Conservation (phyloP, 2,329 filamentous ascomycete species). For the Incumbomyces lentus region DNA sequence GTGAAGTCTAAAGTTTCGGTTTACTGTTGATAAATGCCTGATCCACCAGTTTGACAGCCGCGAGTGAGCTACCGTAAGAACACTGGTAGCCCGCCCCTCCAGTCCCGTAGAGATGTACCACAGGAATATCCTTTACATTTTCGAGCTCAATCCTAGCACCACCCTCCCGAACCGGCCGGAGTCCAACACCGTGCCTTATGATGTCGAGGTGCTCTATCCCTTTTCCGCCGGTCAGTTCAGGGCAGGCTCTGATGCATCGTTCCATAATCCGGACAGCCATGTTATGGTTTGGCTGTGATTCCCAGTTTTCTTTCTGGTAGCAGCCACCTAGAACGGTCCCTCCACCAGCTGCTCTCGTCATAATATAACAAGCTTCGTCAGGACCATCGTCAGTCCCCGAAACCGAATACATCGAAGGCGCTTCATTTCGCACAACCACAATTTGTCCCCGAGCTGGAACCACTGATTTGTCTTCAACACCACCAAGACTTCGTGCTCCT, state of each 20-base stretch:
- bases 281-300: slow-evolving; percentile 64
- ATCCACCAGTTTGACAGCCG: slow-evolving; percentile 55
- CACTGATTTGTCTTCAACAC: slow-evolving; percentile 64
- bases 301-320: slow-evolving; percentile 69
- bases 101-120: slow-evolving; percentile 53
- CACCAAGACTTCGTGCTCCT: slow-evolving; percentile 61
- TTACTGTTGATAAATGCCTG: slow-evolving; percentile 29
- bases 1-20: too few relatives aligned
- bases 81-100: slow-evolving; percentile 51
- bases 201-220: slow-evolving; percentile 64
- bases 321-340: slow-evolving; percentile 80
- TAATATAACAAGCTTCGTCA: slow-evolving; percentile 65
- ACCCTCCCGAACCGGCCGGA: slow-evolving; percentile 62
- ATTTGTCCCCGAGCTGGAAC: slow-evolving; percentile 74
- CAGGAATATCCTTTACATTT: slow-evolving; percentile 48
- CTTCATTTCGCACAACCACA: slow-evolving; percentile 58
- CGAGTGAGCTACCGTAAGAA: slow-evolving; percentile 54
- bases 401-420: slow-evolving; percentile 56
- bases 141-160: slow-evolving; percentile 69
- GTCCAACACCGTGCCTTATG: slow-evolving; percentile 68
- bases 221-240: slow-evolving; percentile 49
- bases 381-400: slow-evolving; percentile 63
- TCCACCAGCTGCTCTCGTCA: slow-evolving; percentile 64
- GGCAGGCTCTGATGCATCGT: slow-evolving; percentile 53
- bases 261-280: slow-evolving; percentile 76